phyloP scores from a whole-genome alignment of 495 filamentous ascomycete genomes.

The Xylaria scruposa region DNA sequence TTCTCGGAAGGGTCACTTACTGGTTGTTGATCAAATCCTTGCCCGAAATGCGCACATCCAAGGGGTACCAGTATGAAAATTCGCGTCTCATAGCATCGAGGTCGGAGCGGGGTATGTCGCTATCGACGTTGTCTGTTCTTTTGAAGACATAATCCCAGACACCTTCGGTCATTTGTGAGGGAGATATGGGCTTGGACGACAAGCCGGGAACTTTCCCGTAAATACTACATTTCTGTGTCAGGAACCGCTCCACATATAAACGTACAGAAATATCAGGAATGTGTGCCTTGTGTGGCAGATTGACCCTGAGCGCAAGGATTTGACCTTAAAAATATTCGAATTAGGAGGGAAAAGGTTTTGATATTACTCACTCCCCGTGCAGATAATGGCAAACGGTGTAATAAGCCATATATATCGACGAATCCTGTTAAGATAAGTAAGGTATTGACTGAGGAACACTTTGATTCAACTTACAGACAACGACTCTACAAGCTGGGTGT shows the following conservation, averaged over 20 bases:
- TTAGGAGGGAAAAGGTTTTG: neutral
- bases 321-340: neutral
- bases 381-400: constrained; percentile 93
- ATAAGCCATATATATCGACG: constrained; percentile 95
- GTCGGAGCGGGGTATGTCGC: constrained; percentile 71
- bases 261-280: neutral
- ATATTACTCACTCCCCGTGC: constrained; percentile 58
- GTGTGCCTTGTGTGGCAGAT: neutral
- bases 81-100: constrained; percentile 82
- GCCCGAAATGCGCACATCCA: constrained; percentile 83
- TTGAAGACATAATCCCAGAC: constrained; percentile 95
- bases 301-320: neutral
- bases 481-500: constrained; percentile 88
- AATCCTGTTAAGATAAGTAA: constrained; percentile 56
- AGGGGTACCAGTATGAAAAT: constrained; percentile 96
- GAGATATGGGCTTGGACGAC: constrained; percentile 57
- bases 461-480: constrained; percentile 55
- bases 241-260: neutral
- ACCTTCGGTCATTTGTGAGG: constrained; percentile 93
- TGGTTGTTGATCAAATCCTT: constrained; percentile 89
- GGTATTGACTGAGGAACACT: neutral
- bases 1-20: neutral
- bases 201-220: constrained; percentile 25
- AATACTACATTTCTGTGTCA: constrained; percentile 9
- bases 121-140: constrained; percentile 62